A percentile compares a stretch with the other conserved stretches of the same genome.
These are phyloP conservation scores for Solanum corneliomulleri DNA, from an alignment of 257 asterid genomes.

Conservation along the genomic window DNA sequence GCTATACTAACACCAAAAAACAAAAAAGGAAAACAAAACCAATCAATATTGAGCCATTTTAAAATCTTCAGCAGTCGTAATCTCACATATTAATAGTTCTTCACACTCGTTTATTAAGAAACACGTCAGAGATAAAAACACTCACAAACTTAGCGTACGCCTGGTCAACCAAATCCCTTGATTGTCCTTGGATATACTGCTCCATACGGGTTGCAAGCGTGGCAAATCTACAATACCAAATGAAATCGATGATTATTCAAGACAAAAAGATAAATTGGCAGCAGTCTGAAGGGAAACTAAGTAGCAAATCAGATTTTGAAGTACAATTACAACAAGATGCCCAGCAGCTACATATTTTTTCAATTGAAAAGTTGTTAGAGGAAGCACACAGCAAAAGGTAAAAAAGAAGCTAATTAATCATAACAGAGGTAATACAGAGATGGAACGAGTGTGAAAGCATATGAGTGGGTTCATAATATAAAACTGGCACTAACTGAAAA, in stretches of 20 bases:
- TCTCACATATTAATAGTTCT: neutral
- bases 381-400: neutral
- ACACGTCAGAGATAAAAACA: neutral
- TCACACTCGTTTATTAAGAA: neutral
- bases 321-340: neutral
- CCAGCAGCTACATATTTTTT: neutral
- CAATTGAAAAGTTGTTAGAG: neutral
- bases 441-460: neutral
- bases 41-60: neutral
- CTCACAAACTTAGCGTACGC: constrained; percentile 81
- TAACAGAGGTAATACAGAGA: neutral
- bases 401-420: neutral
- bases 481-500: neutral
- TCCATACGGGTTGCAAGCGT: constrained; percentile 80
- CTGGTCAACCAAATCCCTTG: constrained; percentile 81
- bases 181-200: constrained; percentile 75
- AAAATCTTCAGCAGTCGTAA: neutral
- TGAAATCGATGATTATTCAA: neutral
- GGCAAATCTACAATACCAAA: constrained; percentile 39
- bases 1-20: neutral
- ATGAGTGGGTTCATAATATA: neutral
- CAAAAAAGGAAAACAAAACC: neutral
- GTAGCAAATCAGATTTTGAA: neutral
- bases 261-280: neutral
- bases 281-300: neutral